phyloP scores from a whole-genome alignment of 768 basidiomycete species.

The Mycena rebaudengoi region DNA sequence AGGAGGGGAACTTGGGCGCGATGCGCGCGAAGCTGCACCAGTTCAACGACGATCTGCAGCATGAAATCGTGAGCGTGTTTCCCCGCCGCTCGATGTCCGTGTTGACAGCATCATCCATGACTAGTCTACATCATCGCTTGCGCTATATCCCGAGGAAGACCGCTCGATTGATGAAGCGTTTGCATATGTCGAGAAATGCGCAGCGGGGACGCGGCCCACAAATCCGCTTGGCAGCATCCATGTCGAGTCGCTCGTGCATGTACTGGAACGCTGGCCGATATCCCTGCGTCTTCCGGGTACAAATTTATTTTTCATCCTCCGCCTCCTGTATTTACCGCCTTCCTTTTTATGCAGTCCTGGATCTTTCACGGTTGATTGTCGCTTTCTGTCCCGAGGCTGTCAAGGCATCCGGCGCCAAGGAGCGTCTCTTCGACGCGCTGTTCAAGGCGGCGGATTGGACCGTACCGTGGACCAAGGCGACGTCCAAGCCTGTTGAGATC shows the following conservation, averaged over 20 bases:
- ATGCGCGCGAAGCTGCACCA: conserved; percentile 84
- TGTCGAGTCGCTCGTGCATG: conserved; percentile 66
- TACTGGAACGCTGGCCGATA: conserved; percentile 79
- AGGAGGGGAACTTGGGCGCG: conserved; percentile 79
- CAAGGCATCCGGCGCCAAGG: conserved; percentile 49
- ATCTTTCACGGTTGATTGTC: conserved; percentile 80
- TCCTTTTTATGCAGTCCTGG: conserved; percentile 81
- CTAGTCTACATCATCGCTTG: conserved; percentile 76
- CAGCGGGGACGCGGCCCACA: conserved; percentile 45
- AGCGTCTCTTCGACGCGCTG: conserved; percentile 66
- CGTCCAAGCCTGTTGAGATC: conserved; percentile 80
- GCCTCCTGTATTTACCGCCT: not conserved
- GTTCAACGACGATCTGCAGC: conserved; percentile 71
- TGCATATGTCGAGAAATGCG: conserved; percentile 60
- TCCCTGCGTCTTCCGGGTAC: conserved; percentile 78
- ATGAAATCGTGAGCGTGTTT: conserved; percentile 67
- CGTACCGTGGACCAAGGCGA: conserved; percentile 59
- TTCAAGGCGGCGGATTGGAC: conserved; percentile 76
- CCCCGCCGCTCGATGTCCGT: not conserved
- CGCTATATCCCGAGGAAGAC: conserved; percentile 74
- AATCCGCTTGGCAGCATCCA: conserved; percentile 54
- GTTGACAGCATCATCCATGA: conserved; percentile 1
- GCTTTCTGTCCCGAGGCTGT: conserved; percentile 68
- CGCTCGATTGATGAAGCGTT: conserved; percentile 69
- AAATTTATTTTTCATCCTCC: conserved; percentile 20